Evolutionary conservation across 768 basidiomycete genomes (phyloP).

Genomic region (Trametes sanguinea): DNA sequence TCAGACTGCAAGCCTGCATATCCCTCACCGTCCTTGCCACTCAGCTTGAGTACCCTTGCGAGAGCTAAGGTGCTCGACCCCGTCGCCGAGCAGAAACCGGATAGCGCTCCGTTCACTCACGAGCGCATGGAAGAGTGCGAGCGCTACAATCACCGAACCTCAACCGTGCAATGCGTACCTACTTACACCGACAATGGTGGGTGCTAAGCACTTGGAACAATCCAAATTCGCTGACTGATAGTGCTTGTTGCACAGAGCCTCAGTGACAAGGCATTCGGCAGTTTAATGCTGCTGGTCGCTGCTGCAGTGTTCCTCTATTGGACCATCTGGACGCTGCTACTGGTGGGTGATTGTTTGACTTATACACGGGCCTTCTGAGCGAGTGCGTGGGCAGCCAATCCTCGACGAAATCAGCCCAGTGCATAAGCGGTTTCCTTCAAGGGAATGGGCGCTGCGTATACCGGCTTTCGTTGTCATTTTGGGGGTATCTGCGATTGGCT

Average conservation of each 20-base stretch:
- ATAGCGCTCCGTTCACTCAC: no score
- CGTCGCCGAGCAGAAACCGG: no score
- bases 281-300: slow-evolving; percentile 77
- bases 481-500: slow-evolving; percentile 78
- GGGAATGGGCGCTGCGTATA: slow-evolving; percentile 91
- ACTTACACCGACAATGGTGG: neutral
- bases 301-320: slow-evolving; percentile 84
- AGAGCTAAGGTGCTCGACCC: no score
- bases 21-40: no score
- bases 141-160: no score
- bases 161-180: no score
- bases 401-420: slow-evolving; percentile 73
- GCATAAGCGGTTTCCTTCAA: slow-evolving; percentile 77
- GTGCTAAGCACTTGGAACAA: no score
- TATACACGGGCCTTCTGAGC: slow-evolving; percentile 5
- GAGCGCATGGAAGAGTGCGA: no score
- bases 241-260: slow-evolving; percentile 50
- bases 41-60: no score
- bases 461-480: slow-evolving; percentile 82
- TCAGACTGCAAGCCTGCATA: no score
- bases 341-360: slow-evolving; percentile 51
- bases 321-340: slow-evolving; percentile 86
- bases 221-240: neutral
- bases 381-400: slow-evolving; percentile 59
- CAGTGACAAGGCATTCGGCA: slow-evolving; percentile 82